Conservation (phyloP, 2,329 filamentous ascomycete genomes). For the Pestalotiopsis sp. region DNA sequence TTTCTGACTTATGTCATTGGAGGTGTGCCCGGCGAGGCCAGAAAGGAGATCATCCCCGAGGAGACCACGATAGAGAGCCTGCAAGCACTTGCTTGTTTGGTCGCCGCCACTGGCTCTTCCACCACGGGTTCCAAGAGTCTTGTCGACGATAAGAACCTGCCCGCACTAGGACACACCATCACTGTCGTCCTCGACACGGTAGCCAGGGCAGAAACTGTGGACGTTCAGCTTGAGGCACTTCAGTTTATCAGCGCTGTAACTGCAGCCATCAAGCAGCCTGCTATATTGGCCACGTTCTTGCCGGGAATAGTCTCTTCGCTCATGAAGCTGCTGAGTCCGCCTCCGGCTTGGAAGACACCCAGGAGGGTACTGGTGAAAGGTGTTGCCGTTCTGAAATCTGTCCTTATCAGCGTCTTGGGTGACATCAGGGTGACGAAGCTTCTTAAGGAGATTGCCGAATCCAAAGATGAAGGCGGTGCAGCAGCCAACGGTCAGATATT, state of each 20-base stretch:
- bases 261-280: conserved; percentile 66
- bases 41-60: conserved; percentile 58
- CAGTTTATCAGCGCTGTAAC: conserved; percentile 65
- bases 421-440: conserved; percentile 58
- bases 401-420: conserved; percentile 58
- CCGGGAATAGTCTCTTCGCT: conserved; percentile 86
- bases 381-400: conserved; percentile 58
- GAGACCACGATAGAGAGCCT: conserved; percentile 77
- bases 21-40: conserved; percentile 63
- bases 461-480: conserved; percentile 22
- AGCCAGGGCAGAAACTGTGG: conserved; percentile 62
- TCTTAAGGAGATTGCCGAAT: conserved; percentile 36
- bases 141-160: conserved; percentile 64
- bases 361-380: conserved; percentile 67
- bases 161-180: conserved; percentile 79
- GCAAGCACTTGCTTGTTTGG: conserved; percentile 67
- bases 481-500: conserved; percentile 41
- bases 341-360: conserved; percentile 55
- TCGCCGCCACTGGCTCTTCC: conserved; percentile 59
- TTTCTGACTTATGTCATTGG: conserved; percentile 81
- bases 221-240: conserved; percentile 74
- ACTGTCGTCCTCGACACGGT: conserved; percentile 78
- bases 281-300: conserved; percentile 82
- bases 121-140: conserved; percentile 51
- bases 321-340: conserved; percentile 73